Evolutionary conservation across 352 stramenopile genomes (phyloP).

Genomic region (Peronospora destructor): DNA sequence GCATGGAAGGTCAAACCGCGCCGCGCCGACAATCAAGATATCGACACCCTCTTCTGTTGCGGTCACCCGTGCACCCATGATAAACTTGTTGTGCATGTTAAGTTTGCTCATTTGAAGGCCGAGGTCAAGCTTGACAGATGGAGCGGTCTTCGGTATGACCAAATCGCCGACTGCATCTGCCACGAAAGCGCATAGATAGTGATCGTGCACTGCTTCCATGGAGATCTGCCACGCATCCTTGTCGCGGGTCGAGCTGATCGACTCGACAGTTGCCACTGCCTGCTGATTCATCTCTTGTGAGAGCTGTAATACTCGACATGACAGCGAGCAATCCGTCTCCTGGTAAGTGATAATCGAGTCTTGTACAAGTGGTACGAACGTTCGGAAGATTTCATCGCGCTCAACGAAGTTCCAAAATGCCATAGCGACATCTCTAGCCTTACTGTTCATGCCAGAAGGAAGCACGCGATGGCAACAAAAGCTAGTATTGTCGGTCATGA

Average conservation of each 20-base stretch:
- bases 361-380: slow-evolving; percentile 47
- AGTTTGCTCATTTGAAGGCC: slow-evolving; percentile 30
- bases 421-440: slow-evolving; percentile 28
- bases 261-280: slow-evolving; percentile 41
- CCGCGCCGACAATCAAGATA: slow-evolving; percentile 37
- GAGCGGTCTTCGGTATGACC: slow-evolving; percentile 13
- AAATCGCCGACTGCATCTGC: slow-evolving; percentile 20
- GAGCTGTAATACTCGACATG: slow-evolving; percentile 36
- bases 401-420: slow-evolving; percentile 48
- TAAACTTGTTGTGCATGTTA: slow-evolving; percentile 35
- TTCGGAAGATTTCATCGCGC: slow-evolving; percentile 54
- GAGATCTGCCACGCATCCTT: slow-evolving; percentile 40
- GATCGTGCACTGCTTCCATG: slow-evolving; percentile 46
- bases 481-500: slow-evolving; percentile 32
- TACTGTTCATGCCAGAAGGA: slow-evolving; percentile 2
- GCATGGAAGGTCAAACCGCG: slow-evolving; percentile 29
- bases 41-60: slow-evolving; percentile 22
- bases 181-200: slow-evolving; percentile 42
- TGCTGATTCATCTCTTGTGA: slow-evolving; percentile 18
- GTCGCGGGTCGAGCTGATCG: slow-evolving; percentile 18
- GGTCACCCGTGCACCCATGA: slow-evolving; percentile 20
- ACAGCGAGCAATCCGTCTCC: slow-evolving; percentile 22
- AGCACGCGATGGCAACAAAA: slow-evolving; percentile 44
- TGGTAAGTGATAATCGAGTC: slow-evolving; percentile 37
- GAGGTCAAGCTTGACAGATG: slow-evolving; percentile 18